Conservation (phyloP, 345 rosid genomes). For the Pistacia atlantica region DNA sequence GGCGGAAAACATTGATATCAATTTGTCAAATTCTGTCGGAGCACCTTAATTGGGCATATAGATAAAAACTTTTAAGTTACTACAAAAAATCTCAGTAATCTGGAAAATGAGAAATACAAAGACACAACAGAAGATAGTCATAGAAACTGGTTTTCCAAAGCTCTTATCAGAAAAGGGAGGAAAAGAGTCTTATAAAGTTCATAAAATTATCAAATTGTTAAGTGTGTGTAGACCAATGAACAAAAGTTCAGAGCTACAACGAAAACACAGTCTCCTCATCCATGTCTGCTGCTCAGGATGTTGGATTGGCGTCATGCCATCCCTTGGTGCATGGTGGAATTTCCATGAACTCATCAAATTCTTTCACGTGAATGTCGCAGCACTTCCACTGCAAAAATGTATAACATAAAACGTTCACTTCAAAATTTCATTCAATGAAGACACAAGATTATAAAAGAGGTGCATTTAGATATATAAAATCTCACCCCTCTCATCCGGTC, state of each 20-base stretch:
- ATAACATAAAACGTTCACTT: not conserved
- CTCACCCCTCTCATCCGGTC: conserved; percentile 83
- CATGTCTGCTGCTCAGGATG: conserved; percentile 23
- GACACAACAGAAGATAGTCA: not conserved
- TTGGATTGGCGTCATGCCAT: conserved; percentile 71
- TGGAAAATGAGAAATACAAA: not conserved
- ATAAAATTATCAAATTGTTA: not conserved
- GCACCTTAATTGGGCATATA: not conserved
- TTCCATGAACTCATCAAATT: conserved; percentile 92
- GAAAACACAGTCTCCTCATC: not conserved
- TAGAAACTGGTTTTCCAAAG: not conserved
- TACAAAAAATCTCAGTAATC: too few relatives aligned
- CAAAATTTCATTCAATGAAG: not conserved
- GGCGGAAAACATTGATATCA: too few relatives aligned
- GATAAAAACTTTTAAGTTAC: not conserved
- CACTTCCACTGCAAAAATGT: conserved; percentile 84
- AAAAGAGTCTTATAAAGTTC: not conserved
- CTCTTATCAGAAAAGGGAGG: not conserved
- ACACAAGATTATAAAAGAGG: not conserved
- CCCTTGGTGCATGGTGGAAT: conserved; percentile 92
- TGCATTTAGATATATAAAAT: not conserved
- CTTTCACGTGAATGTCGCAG: conserved; percentile 82
- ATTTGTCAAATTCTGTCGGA: not conserved
- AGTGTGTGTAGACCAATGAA: not conserved
- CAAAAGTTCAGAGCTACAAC: not conserved